Base-by-base conservation (phyloP, 1,284 basidiomycete genomes). In the Pholiota adiposa region DNA sequence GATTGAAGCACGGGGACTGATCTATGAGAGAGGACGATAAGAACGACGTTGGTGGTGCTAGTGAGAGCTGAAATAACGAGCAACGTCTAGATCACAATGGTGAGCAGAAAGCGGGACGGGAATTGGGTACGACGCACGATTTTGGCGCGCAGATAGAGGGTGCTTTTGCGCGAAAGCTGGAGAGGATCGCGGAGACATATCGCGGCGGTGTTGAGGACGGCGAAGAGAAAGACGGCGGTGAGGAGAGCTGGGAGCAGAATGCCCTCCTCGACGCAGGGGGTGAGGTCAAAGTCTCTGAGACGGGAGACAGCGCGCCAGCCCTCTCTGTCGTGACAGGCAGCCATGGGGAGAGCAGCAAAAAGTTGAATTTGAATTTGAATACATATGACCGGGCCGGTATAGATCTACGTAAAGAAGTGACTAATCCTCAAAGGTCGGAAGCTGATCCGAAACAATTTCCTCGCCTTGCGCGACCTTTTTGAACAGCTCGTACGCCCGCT, bases 221-320 rank as follows among this genome's bases (percentile, higher is more conserved):
- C 77, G 8, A 77, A 65, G 53, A 87, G 23, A 50, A 87, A 61
- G 59, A 92, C 73, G 18, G 81, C 36, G 1, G 79, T 72, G 33
- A 89, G 75, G 1, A 89, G 71, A 0, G 79, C n/a, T 0, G 88
- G 78, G 2, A 90, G 71, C 0, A 94, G 48, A n/a, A 88, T 70
- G 31, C 84, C 87, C 64, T 92, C 88, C 69, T 96, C 91, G 67
- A 93, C 94, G 74, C 96, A 98, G 6, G 86, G n/a, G 0, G 94
- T 92, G 12, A 92, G 70, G 74, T 97, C 95, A 69, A 95, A 92
- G 25, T 84, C 78, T 58, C 92, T 83, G 0, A 75, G 64, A 6
- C 67, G 72, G 7, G 92, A 94, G 43, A 87, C 75, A 14, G 83
- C 78, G 1, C 75, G 77, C 86, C 90, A 93, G n/a, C n/a, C n/a